These are phyloP conservation scores for Basipetospora chlamydospora DNA, from an alignment of 2,329 filamentous ascomycete genomes.

Conservation along the genomic window DNA sequence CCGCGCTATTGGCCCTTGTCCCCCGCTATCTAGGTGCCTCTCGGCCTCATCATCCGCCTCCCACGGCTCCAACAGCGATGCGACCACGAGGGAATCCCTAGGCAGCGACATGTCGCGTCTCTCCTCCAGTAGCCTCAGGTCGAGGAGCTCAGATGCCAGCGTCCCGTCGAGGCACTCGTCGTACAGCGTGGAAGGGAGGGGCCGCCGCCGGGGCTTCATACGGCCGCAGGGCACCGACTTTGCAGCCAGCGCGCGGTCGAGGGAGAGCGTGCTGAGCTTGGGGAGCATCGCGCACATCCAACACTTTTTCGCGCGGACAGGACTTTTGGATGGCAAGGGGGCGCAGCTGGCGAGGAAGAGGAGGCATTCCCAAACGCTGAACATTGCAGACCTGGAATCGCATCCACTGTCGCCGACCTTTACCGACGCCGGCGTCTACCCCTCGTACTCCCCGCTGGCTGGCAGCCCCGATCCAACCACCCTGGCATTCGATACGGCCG, in stretches of 20 bases:
- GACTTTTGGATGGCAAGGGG: slow-evolving; percentile 83
- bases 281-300: slow-evolving; percentile 95
- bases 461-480: slow-evolving; percentile 41
- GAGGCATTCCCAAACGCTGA: slow-evolving; percentile 41
- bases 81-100: slow-evolving; percentile 35
- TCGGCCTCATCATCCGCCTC: slow-evolving; percentile 49
- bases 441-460: slow-evolving; percentile 44
- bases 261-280: slow-evolving; percentile 90
- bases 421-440: slow-evolving; percentile 34
- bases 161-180: slow-evolving; percentile 9
- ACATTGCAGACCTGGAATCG: slow-evolving; percentile 36
- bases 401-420: slow-evolving; percentile 11
- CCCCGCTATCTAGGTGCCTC: slow-evolving; percentile 46
- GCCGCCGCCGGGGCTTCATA: slow-evolving; percentile 65
- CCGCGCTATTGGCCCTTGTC: slow-evolving; percentile 44
- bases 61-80: slow-evolving; percentile 36
- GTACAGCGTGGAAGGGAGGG: slow-evolving; percentile 19
- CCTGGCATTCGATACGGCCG: slow-evolving; percentile 21
- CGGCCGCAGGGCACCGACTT: slow-evolving; percentile 79
- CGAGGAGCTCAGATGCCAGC: slow-evolving; percentile 28
- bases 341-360: slow-evolving; percentile 67
- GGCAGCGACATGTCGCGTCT: slow-evolving; percentile 46
- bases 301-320: slow-evolving; percentile 95
- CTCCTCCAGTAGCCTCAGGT: slow-evolving; percentile 44
- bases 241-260: slow-evolving; percentile 72